Evolutionary conservation across 1,139 yeast species (phyloP), one percentile per base, ranked within the genome.

Genomic region (Candida tetrigidarum): DNA sequence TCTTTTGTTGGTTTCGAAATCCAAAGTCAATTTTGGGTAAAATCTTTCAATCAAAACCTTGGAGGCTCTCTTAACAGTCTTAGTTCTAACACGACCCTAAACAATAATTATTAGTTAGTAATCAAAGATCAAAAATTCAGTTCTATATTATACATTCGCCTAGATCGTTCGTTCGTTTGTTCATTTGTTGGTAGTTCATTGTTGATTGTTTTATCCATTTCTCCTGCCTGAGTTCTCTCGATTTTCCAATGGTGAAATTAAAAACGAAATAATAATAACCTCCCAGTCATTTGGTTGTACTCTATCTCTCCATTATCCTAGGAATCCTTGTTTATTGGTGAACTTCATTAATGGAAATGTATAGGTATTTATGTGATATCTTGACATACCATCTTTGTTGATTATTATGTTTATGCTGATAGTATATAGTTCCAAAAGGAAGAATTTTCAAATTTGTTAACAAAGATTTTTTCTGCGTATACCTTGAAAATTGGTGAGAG

Each of bases 21-120:
- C 99, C 82, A 90, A 81, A 69, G 99, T 93, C 80, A 95, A 91
- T 85, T 95, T 93, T 78, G 99, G 99, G 86, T 95, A 95, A 89
- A 92, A 93, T 76, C 96, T 91, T 86, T 95, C 99, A 76, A 95
- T 95, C 81, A 95, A 84, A 76, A 92, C 96, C 88, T 95, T 95
- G 72, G 99, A 88, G 80, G 99, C 98, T 84, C 99, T 91, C 91
- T 93, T 95, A 80, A 95, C 98, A 80, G 99, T 95, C 87, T 95
- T 95, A 69, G 99, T 95, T 86, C 96, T 88, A 85, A 89, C 96
- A 78, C 96, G 90, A 84, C 96, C 96, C 96, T 87, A 66, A 29
- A 30, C 7, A 14, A 19, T n/a, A 23, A 35, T 26, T 43, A 37
- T 20, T 52, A 47, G 72, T 69, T 69, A 69, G 70, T 63, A 65